Percentiles rank a stretch among this genome's conserved stretches.
These are phyloP conservation scores for Starmerella lactis-condensi DNA, from an alignment of 805 yeast genomes.

Conservation along the genomic window DNA sequence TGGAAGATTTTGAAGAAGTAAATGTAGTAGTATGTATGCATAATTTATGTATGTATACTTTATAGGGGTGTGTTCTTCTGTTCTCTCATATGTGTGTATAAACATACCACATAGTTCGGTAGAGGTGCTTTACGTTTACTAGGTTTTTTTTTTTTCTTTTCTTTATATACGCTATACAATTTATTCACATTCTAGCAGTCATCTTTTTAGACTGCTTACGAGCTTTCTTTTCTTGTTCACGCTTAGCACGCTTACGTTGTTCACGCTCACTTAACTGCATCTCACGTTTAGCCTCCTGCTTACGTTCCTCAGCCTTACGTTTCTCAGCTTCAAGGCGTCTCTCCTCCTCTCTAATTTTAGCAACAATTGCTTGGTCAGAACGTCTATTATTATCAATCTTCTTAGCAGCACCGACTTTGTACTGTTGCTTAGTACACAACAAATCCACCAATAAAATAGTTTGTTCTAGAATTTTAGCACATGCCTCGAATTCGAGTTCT, in stretches of 20 bases:
- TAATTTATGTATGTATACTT: no score
- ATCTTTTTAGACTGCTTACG: conserved; percentile 33
- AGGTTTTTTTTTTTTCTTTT: not conserved
- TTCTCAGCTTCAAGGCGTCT: conserved; percentile 52
- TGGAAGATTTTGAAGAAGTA: conserved; percentile 37
- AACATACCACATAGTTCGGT: no score
- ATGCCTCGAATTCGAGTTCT: conserved; percentile 31
- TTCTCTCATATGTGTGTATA: no score
- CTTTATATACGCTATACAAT: not conserved
- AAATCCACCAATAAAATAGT: conserved; percentile 43
- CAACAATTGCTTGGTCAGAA: conserved; percentile 47
- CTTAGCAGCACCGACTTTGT: conserved; percentile 61
- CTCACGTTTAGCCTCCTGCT: conserved; percentile 45
- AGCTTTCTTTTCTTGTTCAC: conserved; percentile 63
- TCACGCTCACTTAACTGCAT: conserved; percentile 56
- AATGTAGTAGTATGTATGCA: no score
- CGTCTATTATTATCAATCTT: conserved; percentile 54
- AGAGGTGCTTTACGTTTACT: not conserved
- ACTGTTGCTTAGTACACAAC: conserved; percentile 36
- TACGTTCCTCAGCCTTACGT: conserved; percentile 35
- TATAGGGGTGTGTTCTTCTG: no score
- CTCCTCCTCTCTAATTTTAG: conserved; percentile 44
- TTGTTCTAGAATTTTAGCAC: conserved; percentile 34
- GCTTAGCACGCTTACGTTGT: conserved; percentile 59
- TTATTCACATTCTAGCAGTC: no score